Evolutionary conservation across 2,329 filamentous ascomycete genomes (phyloP).

Genomic region (Xylaria sp.): DNA sequence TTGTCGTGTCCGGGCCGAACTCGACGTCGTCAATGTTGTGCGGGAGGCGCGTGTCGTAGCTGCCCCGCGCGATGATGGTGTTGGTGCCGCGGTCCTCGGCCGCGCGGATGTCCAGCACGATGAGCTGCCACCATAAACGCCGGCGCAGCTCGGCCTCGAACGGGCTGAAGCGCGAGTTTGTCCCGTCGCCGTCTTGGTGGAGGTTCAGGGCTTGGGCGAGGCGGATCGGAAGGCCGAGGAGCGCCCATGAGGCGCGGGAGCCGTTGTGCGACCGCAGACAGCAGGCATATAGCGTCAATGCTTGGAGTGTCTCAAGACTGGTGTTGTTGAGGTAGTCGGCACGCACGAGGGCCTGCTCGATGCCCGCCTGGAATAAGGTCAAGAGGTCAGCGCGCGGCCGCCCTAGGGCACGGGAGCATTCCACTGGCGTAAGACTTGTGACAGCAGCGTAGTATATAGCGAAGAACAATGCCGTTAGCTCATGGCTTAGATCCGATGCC

Average conservation of each 20-base stretch:
- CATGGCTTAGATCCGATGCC: constrained; percentile 40
- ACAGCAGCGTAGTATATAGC: constrained; percentile 58
- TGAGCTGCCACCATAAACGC: constrained; percentile 71
- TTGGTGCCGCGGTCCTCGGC: constrained; percentile 65
- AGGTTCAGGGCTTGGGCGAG: constrained; percentile 58
- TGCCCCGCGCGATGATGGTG: constrained; percentile 55
- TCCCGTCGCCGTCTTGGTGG: constrained; percentile 56
- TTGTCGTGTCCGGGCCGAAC: constrained; percentile 55
- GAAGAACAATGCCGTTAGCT: constrained; percentile 55
- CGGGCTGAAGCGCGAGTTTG: constrained; percentile 49
- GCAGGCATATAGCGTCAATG: constrained; percentile 56
- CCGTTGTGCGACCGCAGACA: constrained; percentile 54
- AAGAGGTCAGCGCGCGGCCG: constrained; percentile 51
- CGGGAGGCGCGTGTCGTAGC: constrained; percentile 61
- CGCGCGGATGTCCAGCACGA: constrained; percentile 67
- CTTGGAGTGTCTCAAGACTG: constrained; percentile 56
- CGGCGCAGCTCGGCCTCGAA: constrained; percentile 71
- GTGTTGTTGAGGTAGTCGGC: constrained; percentile 58
- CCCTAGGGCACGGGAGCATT: constrained; percentile 51
- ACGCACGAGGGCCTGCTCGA: constrained; percentile 55
- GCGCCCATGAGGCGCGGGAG: constrained; percentile 56
- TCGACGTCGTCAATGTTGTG: constrained; percentile 66
- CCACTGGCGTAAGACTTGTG: constrained; percentile 49
- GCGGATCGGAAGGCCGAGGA: constrained; percentile 56
- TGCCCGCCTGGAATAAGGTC: constrained; percentile 49